A percentile compares a stretch with the other conserved stretches of the same genome.
Conservation (phyloP, 768 basidiomycete genomes). For the Lyophyllum atratum region DNA sequence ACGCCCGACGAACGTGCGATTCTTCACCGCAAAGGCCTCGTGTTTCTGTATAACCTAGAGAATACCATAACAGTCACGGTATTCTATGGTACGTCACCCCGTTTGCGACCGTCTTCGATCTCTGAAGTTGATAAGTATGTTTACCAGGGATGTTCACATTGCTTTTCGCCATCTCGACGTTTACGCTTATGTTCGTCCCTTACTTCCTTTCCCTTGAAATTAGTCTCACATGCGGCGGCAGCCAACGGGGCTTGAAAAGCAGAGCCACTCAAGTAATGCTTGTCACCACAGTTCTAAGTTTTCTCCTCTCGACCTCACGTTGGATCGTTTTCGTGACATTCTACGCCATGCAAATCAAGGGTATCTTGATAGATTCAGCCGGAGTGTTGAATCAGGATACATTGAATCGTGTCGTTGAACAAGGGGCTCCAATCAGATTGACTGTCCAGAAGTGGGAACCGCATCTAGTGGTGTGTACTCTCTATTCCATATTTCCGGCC, state of each 20-base stretch:
- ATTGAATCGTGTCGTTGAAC: background rate
- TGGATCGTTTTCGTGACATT: background rate
- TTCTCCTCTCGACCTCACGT: background rate
- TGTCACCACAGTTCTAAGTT: background rate
- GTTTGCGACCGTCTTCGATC: no score
- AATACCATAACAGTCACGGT: background rate
- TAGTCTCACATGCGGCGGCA: background rate
- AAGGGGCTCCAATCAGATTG: background rate
- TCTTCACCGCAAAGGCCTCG: background rate
- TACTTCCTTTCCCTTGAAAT: background rate
- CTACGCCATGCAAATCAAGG: background rate
- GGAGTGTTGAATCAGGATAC: background rate
- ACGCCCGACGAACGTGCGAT: background rate
- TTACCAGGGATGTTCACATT: background rate
- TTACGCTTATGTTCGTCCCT: background rate
- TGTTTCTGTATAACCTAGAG: background rate
- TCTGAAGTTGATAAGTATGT: no score
- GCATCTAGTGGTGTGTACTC: background rate
- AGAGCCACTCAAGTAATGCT: background rate
- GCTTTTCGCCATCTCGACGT: background rate
- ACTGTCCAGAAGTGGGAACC: background rate
- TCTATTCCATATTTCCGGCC: background rate
- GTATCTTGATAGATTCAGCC: background rate
- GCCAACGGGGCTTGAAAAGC: background rate
- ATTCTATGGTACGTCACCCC: background rate